Conservation (phyloP, 176 grass and related monocot species). For the Avena atlantica region DNA sequence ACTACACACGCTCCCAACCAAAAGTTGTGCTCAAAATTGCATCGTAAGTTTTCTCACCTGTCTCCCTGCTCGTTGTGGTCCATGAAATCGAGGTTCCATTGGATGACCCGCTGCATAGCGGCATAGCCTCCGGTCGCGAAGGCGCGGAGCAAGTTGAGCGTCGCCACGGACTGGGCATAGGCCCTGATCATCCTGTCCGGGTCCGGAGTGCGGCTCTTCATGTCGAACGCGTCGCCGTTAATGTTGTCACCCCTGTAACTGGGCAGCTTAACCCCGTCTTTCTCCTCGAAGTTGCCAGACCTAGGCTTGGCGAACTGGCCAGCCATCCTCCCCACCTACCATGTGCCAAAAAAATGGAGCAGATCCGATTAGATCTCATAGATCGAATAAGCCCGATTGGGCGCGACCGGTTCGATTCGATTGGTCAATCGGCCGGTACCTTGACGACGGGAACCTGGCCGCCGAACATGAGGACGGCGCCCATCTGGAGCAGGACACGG, state of each 20-base stretch:
- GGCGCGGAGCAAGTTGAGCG: constrained; percentile 89
- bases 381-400: background rate
- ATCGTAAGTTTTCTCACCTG: constrained; percentile 45
- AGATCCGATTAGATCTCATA: constrained; percentile 55
- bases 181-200: constrained; percentile 91
- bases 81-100: constrained; percentile 97
- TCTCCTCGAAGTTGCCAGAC: constrained; percentile 75
- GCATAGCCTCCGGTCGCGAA: constrained; percentile 96
- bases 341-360: background rate
- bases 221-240: constrained; percentile 74
- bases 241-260: constrained; percentile 99
- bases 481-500: constrained; percentile 95
- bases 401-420: background rate
- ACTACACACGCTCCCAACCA: background rate
- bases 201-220: constrained; percentile 80
- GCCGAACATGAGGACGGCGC: constrained; percentile 98
- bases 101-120: constrained; percentile 85
- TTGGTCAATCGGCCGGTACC: constrained; percentile 42
- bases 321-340: constrained; percentile 90
- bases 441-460: constrained; percentile 90
- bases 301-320: constrained; percentile 97
- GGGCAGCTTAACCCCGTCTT: constrained; percentile 85
- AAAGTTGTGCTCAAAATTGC: constrained; percentile 13
- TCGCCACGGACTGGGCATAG: constrained; percentile 78
- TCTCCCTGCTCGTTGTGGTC: constrained; percentile 94